Evolutionary conservation across 352 stramenopile genomes (phyloP).

Genomic region (Phytophthora hybrid): DNA sequence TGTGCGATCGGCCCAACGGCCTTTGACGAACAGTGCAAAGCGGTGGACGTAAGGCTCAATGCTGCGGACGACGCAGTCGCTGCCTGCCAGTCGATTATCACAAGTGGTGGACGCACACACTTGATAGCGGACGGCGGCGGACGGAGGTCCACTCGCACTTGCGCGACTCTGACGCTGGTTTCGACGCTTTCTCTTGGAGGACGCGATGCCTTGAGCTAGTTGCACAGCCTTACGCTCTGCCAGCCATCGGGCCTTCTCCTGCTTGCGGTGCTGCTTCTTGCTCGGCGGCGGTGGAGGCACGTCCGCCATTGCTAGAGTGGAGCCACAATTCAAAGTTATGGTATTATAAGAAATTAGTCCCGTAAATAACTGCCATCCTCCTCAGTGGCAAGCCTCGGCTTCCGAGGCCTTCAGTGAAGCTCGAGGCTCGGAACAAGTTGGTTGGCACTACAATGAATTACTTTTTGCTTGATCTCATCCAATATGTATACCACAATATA

Average conservation of each 20-base stretch:
- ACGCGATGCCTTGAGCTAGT: conserved; percentile 17
- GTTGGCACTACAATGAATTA: too few species aligned
- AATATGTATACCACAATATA: too few species aligned
- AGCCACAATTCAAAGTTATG: not conserved
- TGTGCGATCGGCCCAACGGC: conserved; percentile 86
- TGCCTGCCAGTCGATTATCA: conserved; percentile 33
- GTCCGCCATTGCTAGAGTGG: conserved; percentile 24
- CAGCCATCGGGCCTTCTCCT: conserved; percentile 49
- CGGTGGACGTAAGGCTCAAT: conserved; percentile 92
- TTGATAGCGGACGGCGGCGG: conserved; percentile 34
- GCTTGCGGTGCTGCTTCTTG: conserved; percentile 65
- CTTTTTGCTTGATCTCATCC: too few species aligned
- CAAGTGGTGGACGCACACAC: conserved; percentile 43
- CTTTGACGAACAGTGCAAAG: conserved; percentile 93
- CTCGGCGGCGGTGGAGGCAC: conserved; percentile 20
- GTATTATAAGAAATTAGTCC: not conserved
- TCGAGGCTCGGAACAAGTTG: too few species aligned
- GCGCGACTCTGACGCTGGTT: conserved; percentile 43
- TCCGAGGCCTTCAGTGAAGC: too few species aligned
- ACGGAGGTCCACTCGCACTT: conserved; percentile 14
- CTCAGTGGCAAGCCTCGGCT: too few species aligned
- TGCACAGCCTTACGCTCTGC: conserved; percentile 46
- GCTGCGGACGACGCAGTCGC: conserved; percentile 47
- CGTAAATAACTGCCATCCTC: not conserved
- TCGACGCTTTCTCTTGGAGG: conserved; percentile 49